These are phyloP conservation scores for Pseudocercospora vitis DNA, from an alignment of 2,329 filamentous ascomycete genomes.

Conservation along the genomic window DNA sequence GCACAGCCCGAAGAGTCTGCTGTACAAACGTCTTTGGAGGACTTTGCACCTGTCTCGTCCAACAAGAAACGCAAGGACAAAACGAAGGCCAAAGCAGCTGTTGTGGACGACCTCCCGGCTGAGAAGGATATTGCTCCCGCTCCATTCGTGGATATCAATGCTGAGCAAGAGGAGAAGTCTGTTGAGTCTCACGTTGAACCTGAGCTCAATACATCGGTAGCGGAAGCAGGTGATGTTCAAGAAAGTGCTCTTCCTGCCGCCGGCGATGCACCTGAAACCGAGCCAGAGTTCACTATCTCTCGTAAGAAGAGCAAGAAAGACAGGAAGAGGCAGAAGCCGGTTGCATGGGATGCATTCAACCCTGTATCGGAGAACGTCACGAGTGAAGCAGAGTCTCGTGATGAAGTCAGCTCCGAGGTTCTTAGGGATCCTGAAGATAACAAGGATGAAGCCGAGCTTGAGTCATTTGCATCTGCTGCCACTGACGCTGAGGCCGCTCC, in stretches of 20 bases:
- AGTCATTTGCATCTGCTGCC: background rate
- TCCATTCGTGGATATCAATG: no score
- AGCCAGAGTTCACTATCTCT: background rate
- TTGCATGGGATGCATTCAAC: conserved; percentile 12
- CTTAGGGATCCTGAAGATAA: background rate
- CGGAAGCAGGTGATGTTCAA: background rate
- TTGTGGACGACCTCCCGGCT: conserved; percentile 5
- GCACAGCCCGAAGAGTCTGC: conserved; percentile 6
- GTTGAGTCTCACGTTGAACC: background rate
- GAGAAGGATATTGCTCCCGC: no score
- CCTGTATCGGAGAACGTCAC: conserved; percentile 3
- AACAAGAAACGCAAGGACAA: conserved; percentile 34
- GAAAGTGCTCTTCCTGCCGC: background rate
- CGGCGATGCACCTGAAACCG: background rate
- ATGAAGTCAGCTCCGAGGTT: background rate
- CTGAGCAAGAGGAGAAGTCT: no score
- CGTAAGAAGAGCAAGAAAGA: conserved; percentile 6
- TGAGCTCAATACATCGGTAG: no score
- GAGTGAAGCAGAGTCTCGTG: background rate
- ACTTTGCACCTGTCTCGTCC: conserved; percentile 10
- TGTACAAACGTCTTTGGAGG: conserved; percentile 13
- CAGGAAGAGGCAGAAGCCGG: conserved; percentile 13
- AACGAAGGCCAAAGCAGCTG: conserved; percentile 18
- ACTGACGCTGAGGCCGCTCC: background rate
- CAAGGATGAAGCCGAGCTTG: background rate